Conservation (phyloP, 192 early-diverging fungal genomes). For the Linnemannia zychae region DNA sequence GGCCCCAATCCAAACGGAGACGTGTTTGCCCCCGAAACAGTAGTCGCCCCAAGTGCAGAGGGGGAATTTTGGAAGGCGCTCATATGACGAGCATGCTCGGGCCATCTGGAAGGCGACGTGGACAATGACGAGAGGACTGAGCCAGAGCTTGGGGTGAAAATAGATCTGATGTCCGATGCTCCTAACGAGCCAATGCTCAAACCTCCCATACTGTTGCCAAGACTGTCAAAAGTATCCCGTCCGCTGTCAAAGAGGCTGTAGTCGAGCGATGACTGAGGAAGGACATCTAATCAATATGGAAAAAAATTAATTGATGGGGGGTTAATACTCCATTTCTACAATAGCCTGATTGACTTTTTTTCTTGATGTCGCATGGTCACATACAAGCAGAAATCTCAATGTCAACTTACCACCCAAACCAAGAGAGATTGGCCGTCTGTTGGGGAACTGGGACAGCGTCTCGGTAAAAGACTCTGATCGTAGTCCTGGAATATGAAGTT, state of each 20-base stretch:
- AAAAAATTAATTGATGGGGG: not conserved
- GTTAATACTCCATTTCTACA: not conserved
- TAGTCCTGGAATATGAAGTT: slow-evolving; percentile 48
- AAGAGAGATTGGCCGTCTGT: slow-evolving; percentile 64
- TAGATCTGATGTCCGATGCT: slow-evolving; percentile 26
- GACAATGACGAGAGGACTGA: slow-evolving; percentile 17
- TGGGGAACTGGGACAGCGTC: slow-evolving; percentile 73
- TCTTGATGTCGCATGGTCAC: too few species aligned
- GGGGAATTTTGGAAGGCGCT: slow-evolving; percentile 20
- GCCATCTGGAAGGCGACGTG: slow-evolving; percentile 37
- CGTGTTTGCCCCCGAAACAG: not conserved
- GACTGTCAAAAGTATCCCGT: slow-evolving; percentile 14
- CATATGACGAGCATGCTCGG: slow-evolving; percentile 33
- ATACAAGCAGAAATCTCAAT: not conserved
- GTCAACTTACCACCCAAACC: slow-evolving; percentile 3
- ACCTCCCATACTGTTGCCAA: not conserved
- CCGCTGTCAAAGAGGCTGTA: slow-evolving; percentile 38
- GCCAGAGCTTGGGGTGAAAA: slow-evolving; percentile 11
- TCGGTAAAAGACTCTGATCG: slow-evolving; percentile 63
- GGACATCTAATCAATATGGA: not conserved
- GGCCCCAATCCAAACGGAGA: slow-evolving; percentile 14
- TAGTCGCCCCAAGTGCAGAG: not conserved
- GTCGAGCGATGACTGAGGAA: slow-evolving; percentile 11
- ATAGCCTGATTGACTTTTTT: not conserved
- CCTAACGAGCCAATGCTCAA: not conserved